A percentile compares a stretch with the other conserved stretches of the same genome.
These are phyloP conservation scores for Zea luxurians DNA, from an alignment of 176 grass and related monocot genomes.

Conservation along the genomic window DNA sequence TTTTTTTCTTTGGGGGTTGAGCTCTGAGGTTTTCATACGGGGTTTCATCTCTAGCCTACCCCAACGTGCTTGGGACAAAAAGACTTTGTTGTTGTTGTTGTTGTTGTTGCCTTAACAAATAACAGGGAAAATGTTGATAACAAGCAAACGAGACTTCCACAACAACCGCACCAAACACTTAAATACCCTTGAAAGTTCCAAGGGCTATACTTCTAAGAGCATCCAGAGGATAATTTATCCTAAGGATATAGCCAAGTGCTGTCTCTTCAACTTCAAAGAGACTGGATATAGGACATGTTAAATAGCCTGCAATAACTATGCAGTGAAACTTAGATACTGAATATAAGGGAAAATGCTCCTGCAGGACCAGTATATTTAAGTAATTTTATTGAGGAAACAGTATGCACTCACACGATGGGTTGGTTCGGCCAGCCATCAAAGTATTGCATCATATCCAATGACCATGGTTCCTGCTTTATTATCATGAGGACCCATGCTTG, in stretches of 20 bases:
- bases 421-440: conserved; percentile 85
- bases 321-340: not conserved
- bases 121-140: not conserved
- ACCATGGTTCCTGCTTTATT: conserved; percentile 87
- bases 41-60: too few species aligned
- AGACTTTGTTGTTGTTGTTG: too few species aligned
- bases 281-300: not conserved
- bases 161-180: not conserved
- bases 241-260: not conserved
- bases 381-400: conserved; percentile 18
- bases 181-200: conserved; percentile 3
- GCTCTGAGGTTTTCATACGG: too few species aligned
- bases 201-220: not conserved
- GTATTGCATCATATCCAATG: conserved; percentile 76
- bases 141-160: not conserved
- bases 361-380: not conserved
- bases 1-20: too few species aligned
- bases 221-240: conserved; percentile 13
- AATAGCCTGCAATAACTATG: conserved; percentile 6
- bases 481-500: conserved; percentile 84
- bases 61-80: too few species aligned
- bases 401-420: conserved; percentile 59
- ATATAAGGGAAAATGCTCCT: not conserved
- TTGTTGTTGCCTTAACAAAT: conserved; percentile 16
- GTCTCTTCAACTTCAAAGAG: conserved; percentile 10